Conservation (phyloP, 108 stramenopile species). For the Stephanodiscus triporus region DNA sequence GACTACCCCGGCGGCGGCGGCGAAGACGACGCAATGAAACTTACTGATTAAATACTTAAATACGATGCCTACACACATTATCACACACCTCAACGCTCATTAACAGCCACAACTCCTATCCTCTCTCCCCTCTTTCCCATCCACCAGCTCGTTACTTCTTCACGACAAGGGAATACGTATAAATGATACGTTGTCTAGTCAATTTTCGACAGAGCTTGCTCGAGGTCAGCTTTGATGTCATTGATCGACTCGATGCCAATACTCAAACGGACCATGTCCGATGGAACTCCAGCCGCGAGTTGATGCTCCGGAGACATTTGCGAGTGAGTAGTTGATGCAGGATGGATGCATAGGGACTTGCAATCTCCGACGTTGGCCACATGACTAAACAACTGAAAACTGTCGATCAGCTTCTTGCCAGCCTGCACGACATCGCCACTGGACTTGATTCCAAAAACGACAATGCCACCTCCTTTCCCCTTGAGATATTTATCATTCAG, state of each 20-base stretch:
- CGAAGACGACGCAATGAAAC: no score
- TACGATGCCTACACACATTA: no score
- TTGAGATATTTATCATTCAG: conserved; percentile 77
- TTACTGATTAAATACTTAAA: no score
- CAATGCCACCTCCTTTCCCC: conserved; percentile 68
- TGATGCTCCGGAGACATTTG: conserved; percentile 79
- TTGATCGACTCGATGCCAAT: conserved; percentile 80
- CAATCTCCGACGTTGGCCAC: conserved; percentile 95
- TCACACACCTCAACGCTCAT: no score
- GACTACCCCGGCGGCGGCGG: not conserved
- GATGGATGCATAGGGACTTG: conserved; percentile 83
- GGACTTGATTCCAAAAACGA: conserved; percentile 82
- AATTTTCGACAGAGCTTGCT: conserved; percentile 51
- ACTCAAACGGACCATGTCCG: conserved; percentile 80
- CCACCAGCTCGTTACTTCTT: no score
- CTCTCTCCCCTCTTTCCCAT: no score
- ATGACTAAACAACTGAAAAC: conserved; percentile 71
- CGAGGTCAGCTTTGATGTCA: conserved; percentile 85
- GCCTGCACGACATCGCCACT: conserved; percentile 44
- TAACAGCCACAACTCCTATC: no score
- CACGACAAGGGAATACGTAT: no score
- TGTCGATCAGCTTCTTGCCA: conserved; percentile 79
- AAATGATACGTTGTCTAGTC: no score
- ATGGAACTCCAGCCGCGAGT: conserved; percentile 66
- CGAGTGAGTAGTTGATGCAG: conserved; percentile 87